A percentile compares a stretch with the other conserved stretches of the same genome.
These are phyloP conservation scores for Spinellus fusiger DNA, from an alignment of 192 early-diverging fungal genomes.

Conservation along the genomic window DNA sequence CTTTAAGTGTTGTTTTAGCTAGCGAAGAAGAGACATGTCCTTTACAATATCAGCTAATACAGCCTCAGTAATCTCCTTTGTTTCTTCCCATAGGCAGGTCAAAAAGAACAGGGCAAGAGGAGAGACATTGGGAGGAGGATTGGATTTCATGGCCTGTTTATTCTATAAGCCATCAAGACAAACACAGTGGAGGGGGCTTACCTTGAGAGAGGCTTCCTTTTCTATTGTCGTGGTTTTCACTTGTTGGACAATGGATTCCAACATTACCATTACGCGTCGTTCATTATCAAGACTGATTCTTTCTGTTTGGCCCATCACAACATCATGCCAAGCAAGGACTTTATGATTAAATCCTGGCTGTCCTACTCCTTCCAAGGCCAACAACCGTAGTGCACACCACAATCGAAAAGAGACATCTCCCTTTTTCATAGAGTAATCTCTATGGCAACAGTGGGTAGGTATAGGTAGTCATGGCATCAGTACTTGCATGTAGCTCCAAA, in stretches of 20 bases:
- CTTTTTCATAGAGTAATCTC: slow-evolving; percentile 45
- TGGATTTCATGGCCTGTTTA: not conserved
- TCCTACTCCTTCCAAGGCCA: slow-evolving; percentile 22
- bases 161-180: not conserved
- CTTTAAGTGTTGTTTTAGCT: slow-evolving; percentile 10
- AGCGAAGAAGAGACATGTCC: not conserved
- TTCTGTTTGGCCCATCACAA: slow-evolving; percentile 40
- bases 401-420: slow-evolving; percentile 46
- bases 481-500: slow-evolving; percentile 6
- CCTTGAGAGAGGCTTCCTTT: slow-evolving; percentile 17
- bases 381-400: slow-evolving; percentile 38
- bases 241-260: slow-evolving; percentile 30
- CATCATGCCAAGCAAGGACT: slow-evolving; percentile 40
- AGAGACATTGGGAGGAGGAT: not conserved
- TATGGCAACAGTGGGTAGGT: slow-evolving; percentile 1
- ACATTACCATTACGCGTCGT: slow-evolving; percentile 18
- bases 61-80: slow-evolving; percentile 2
- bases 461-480: not conserved
- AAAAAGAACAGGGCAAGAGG: slow-evolving; percentile 17
- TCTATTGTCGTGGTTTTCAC: slow-evolving; percentile 5
- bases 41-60: slow-evolving; percentile 5
- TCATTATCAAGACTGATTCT: slow-evolving; percentile 39
- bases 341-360: slow-evolving; percentile 19
- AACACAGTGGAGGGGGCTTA: not conserved
- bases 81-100: slow-evolving; percentile 14